phyloP scores from a whole-genome alignment of 2,329 filamentous ascomycete species.

The Verticillium alfalfae region DNA sequence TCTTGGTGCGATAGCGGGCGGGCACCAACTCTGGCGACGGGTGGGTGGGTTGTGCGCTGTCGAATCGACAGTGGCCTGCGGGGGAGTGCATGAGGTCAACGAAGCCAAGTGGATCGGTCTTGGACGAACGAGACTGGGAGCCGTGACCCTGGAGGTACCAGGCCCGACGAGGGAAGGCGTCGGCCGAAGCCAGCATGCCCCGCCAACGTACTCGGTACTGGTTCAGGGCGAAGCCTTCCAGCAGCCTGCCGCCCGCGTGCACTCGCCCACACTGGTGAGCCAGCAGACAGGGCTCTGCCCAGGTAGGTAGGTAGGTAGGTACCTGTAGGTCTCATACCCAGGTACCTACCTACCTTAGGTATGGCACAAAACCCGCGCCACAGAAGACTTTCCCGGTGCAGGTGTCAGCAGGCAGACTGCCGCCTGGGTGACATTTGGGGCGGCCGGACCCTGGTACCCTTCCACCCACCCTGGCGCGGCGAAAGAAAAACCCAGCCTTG shows the following conservation, averaged over 20 bases:
- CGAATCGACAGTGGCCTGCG: not conserved
- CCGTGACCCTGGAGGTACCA: not conserved
- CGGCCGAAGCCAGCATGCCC: not conserved
- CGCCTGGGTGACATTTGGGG: not conserved
- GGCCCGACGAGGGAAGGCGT: not conserved
- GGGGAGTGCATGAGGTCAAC: not conserved
- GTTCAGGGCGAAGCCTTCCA: not conserved
- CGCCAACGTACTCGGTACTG: not conserved
- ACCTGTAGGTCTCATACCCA: not conserved
- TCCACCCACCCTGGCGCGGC: too few relatives aligned
- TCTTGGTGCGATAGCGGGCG: not conserved
- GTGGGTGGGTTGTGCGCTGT: not conserved
- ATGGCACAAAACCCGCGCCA: not conserved
- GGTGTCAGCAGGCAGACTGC: not conserved
- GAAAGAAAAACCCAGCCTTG: not conserved
- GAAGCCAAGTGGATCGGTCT: not conserved
- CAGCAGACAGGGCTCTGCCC: too few relatives aligned
- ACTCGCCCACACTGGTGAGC: not conserved
- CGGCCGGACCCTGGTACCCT: not conserved
- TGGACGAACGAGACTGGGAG: not conserved
- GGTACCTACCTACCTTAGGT: not conserved
- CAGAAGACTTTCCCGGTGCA: not conserved
- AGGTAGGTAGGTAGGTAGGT: too few relatives aligned
- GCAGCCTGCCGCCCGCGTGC: not conserved
- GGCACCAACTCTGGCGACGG: not conserved